Percentiles rank a stretch among this genome's conserved stretches.
These are phyloP conservation scores for Suillus placidus DNA, from an alignment of 768 basidiomycete genomes.

Conservation along the genomic window DNA sequence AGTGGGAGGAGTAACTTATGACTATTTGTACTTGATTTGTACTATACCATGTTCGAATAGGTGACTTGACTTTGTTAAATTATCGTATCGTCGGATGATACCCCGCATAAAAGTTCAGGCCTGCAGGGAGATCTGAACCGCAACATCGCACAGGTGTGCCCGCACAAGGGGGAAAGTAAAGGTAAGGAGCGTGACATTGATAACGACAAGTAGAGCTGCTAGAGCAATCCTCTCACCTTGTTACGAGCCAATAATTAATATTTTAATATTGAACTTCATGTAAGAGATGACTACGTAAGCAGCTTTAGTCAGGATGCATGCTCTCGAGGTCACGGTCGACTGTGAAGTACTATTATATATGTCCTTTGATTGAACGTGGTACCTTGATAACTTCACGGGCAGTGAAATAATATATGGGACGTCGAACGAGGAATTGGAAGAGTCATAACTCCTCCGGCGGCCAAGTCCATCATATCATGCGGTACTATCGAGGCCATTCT, in stretches of 20 bases:
- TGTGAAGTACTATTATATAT: not conserved
- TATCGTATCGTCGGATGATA: not conserved
- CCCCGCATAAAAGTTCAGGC: not conserved
- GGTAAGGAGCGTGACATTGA: no score
- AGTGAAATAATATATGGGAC: not conserved
- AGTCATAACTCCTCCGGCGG: not conserved
- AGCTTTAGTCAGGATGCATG: no score
- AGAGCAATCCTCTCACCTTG: no score
- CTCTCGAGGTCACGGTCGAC: no score
- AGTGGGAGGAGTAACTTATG: conserved; percentile 3
- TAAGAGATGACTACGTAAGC: no score
- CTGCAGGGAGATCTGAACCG: not conserved
- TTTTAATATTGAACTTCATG: no score
- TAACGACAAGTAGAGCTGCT: no score
- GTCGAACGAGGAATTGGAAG: not conserved
- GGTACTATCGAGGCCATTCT: no score
- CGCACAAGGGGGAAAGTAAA: no score
- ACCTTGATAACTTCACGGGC: not conserved
- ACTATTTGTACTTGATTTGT: conserved; percentile 11
- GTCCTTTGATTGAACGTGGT: not conserved
- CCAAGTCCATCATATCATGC: not conserved
- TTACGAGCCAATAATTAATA: no score
- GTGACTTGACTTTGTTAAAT: not conserved
- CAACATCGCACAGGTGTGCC: not conserved
- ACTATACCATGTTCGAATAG: not conserved